These are phyloP conservation scores for Diaporthe australafricana DNA, from an alignment of 2,329 filamentous ascomycete species.

Conservation along the genomic window DNA sequence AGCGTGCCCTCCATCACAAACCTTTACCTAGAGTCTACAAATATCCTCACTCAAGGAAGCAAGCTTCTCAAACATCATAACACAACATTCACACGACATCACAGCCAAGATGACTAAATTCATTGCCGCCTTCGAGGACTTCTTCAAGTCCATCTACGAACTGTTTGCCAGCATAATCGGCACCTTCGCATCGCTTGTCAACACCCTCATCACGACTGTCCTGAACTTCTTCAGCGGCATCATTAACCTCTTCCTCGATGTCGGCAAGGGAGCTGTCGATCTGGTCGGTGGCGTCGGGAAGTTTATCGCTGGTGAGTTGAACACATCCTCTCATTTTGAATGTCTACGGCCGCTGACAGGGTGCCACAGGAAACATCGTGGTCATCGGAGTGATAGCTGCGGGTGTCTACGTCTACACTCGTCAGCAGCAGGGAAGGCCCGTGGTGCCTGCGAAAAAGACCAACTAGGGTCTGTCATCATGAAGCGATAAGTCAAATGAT, in stretches of 20 bases:
- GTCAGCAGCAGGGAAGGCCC: conserved; percentile 41
- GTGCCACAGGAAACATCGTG: conserved; percentile 49
- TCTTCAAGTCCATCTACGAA: conserved; percentile 56
- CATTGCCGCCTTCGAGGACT: conserved; percentile 50
- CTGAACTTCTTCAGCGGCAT: conserved; percentile 52
- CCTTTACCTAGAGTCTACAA: too few species aligned
- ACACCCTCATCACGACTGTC: conserved; percentile 48
- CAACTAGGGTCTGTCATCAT: conserved; percentile 7
- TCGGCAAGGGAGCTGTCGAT: conserved; percentile 50
- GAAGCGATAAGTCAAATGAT: not conserved
- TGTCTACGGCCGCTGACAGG: not conserved
- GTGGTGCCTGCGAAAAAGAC: conserved; percentile 38
- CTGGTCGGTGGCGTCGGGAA: conserved; percentile 53
- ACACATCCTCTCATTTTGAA: not conserved
- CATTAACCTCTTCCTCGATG: conserved; percentile 49
- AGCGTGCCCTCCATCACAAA: not conserved
- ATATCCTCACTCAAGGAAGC: not conserved
- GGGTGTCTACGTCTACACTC: conserved; percentile 47
- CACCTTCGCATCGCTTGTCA: conserved; percentile 49
- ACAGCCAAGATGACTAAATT: conserved; percentile 42
- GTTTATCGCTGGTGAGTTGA: conserved; percentile 52
- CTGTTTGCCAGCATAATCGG: conserved; percentile 52
- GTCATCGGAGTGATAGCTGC: conserved; percentile 49
- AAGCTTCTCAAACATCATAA: not conserved
- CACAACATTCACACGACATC: too few species aligned